Conservation (phyloP, 805 yeast genomes). For the Ogataea philodendri region DNA sequence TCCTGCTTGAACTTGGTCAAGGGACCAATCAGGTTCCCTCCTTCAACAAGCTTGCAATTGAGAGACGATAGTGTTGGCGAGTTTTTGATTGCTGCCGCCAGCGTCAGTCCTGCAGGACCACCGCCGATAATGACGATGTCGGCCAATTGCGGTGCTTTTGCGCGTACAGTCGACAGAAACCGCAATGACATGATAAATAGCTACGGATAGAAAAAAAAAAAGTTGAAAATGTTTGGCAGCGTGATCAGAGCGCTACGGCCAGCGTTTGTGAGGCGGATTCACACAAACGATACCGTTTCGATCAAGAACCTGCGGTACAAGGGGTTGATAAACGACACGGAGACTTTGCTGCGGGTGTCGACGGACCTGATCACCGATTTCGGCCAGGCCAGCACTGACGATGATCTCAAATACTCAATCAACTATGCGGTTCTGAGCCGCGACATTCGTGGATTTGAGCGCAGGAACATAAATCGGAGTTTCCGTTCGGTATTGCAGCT, state of each 20-base stretch:
- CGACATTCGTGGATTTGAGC: conserved; percentile 54
- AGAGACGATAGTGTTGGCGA: conserved; percentile 61
- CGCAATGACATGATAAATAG: conserved; percentile 25
- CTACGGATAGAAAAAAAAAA: conserved; percentile 6
- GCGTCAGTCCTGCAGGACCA: conserved; percentile 93
- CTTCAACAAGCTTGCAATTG: conserved; percentile 71
- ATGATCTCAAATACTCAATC: conserved; percentile 77
- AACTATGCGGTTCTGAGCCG: conserved; percentile 85
- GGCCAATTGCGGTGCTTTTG: conserved; percentile 31
- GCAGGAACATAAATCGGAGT: conserved; percentile 37
- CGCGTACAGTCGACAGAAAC: conserved; percentile 28
- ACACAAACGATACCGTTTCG: conserved; percentile 39
- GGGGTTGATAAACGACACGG: conserved; percentile 14
- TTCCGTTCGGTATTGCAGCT: conserved; percentile 43
- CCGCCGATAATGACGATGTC: conserved; percentile 93
- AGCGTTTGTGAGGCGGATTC: conserved; percentile 3
- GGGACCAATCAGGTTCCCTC: conserved; percentile 49
- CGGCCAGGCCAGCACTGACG: conserved; percentile 69
- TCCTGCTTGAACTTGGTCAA: conserved; percentile 44
- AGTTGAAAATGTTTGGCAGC: conserved; percentile 1
- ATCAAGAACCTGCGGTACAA: conserved; percentile 47
- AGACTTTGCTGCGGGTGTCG: conserved; percentile 32
- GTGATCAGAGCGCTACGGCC: conserved; percentile 1
- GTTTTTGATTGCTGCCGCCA: conserved; percentile 75
- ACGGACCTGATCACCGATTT: conserved; percentile 65